Base-by-base conservation (phyloP, 768 basidiomycete species). In the Epithele typhae region DNA sequence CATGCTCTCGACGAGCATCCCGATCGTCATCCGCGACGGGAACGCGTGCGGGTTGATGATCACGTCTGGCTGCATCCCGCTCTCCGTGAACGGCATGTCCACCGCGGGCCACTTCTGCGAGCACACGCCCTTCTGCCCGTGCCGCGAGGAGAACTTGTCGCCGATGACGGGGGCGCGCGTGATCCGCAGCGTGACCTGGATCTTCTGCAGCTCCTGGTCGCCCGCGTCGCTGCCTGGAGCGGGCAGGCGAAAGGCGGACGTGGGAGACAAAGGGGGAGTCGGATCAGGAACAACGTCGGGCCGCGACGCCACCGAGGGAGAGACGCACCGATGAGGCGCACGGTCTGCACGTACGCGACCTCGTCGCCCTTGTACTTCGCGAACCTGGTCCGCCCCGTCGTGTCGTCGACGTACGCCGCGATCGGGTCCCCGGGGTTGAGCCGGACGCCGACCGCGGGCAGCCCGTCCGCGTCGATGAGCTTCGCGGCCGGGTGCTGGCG, bases 11-110 rank as follows among this genome's bases (percentile, higher is more conserved):
- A 99, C 92, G 64, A 99, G 84, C 96, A 99, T 99, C 49, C 96
- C 96, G 58, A 99, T 99, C 1, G 96, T 99, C 96, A 99, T 99
- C 57, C 96, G 90, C 75, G 85, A 89, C 2, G 96, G 96, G 75
- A 99, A 99, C 14, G 96, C 96, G 64, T 99, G 96, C 27, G 96
- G 96, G 68, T 99, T 99, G 73, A 99, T 98, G 65, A 99, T 98
- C 40, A 99, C 82, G 67, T 99, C 96, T 1, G 96, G 96, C 66
- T 97, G 95, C 78, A 99, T 93, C 14, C 96, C 96, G 48, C 91
- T 95, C 71, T 99, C 96, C 58, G 84, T 85, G 76, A 99, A 98
- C 12, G 96, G 96, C 96, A 99, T 97, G 64, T 99, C 96, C 56
- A 96, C 69, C 15, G 87, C 81, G 7, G 96, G 96, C 92, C 94